Evolutionary conservation across 129 eudicot genomes (phyloP), one percentile per base, ranked within the genome.

Genomic region (Arctium lappa): DNA sequence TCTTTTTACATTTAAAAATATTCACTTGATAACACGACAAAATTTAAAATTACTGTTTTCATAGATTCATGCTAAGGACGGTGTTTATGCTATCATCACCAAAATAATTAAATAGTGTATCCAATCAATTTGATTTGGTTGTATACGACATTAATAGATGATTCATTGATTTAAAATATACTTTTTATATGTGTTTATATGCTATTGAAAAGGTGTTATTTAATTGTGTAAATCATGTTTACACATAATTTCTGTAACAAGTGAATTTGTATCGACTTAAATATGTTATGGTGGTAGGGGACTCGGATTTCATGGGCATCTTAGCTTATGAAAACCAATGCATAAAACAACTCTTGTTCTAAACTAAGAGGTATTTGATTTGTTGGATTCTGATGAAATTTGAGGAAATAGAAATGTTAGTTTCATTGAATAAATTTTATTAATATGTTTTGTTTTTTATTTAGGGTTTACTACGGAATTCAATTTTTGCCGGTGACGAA

Each of bases 21-120:
- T 0, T 69, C 48, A 82, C 77, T 81, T 36, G 31, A 75, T 33
- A 66, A 82, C 66, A 68, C 70, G 69, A 75, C 85, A 66, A 44
- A 4, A 42, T 44, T 34, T 13, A 46, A 3, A 42, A 68, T 2
- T 12, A 42, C 0, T 18, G 1, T 75, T 75, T 27, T 32, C 2
- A 34, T 15, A 34, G 8, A 27, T 22, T 31, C 5, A 68, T 27
- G 81, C 2, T 69, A 30, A 37, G 75, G 50, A 76, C 40, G 38
- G 63, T 27, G 32, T 3, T 36, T 31, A 1, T 75, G 56, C 72
- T 29, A 40, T 46, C 6, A 75, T 42, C 39, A 12, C 13, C 2
- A 34, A 62, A 74, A 16, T 75, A 11, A 40, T 74, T 66, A 34
- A 48, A 36, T n/a, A 66, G 66, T 66, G 56, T 66, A 75, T 44